A percentile compares a stretch with the other conserved stretches of the same genome.
phyloP scores from a whole-genome alignment of 257 asterid genomes.

The Rauvolfia tetraphylla region DNA sequence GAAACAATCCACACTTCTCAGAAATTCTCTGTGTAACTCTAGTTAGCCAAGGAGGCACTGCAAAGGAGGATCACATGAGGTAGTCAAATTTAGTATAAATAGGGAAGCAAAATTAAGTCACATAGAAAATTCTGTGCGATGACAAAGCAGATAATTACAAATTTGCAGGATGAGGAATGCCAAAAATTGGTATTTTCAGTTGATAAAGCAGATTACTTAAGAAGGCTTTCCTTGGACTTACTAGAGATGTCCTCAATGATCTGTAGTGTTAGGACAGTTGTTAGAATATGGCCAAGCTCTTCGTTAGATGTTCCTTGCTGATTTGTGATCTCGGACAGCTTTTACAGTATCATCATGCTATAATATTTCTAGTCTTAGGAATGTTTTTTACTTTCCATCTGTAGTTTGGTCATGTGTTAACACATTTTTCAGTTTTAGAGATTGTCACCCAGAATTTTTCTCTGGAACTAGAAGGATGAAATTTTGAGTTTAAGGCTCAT shows the following conservation, averaged over 20 bases:
- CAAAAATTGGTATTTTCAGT: neutral
- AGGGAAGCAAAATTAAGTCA: neutral
- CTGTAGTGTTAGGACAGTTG: too few relatives aligned
- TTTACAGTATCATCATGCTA: neutral
- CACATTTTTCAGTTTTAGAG: neutral
- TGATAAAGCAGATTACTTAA: neutral
- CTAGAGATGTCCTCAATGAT: neutral
- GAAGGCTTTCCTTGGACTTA: neutral
- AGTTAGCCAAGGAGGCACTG: conserved; percentile 90
- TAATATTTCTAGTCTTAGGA: neutral
- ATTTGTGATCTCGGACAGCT: neutral
- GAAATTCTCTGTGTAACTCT: conserved; percentile 52
- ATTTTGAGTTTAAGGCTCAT: neutral
- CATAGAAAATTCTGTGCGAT: neutral
- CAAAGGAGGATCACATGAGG: conserved; percentile 28
- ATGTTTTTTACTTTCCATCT: neutral
- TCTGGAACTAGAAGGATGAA: neutral
- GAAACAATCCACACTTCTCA: conserved; percentile 60
- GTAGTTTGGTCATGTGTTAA: neutral
- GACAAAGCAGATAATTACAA: neutral
- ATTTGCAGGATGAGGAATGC: neutral
- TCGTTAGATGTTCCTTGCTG: too few relatives aligned
- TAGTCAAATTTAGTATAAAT: neutral
- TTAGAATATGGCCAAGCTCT: neutral
- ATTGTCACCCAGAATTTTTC: neutral